These are phyloP conservation scores for Jaltomata sinuosa DNA, from an alignment of 257 asterid species.

Conservation along the genomic window DNA sequence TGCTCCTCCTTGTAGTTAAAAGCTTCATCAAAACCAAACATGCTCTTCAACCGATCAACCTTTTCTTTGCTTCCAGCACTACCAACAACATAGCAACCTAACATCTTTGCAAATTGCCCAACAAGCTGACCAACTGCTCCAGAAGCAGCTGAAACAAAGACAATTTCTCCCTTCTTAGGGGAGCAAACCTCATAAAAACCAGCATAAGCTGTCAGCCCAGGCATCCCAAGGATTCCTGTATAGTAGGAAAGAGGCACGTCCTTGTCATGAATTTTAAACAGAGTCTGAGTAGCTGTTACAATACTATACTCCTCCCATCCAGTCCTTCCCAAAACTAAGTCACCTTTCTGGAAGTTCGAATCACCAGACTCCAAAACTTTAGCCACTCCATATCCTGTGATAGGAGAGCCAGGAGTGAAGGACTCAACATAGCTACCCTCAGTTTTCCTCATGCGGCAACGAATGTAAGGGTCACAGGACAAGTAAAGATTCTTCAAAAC, in stretches of 20 bases:
- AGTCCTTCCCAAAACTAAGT: background rate
- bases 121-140: background rate
- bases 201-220: background rate
- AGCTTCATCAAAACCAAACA: background rate
- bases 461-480: constrained; percentile 44
- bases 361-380: background rate
- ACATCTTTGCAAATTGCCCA: background rate
- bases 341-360: background rate
- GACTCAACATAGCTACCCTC: background rate
- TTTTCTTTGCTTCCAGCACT: background rate
- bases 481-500: constrained; percentile 42
- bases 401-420: background rate
- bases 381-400: background rate
- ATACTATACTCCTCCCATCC: background rate
- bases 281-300: background rate
- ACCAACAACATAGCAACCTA: background rate
- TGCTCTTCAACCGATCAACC: background rate
- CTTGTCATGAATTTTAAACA: background rate
- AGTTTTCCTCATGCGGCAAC: constrained; percentile 12
- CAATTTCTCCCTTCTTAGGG: background rate
- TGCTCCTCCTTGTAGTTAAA: background rate
- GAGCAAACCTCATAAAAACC: background rate
- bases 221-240: background rate
- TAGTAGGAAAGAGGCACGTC: background rate
- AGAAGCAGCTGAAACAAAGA: background rate